phyloP scores from a whole-genome alignment of 371 early-diverging fungal genomes.

The Thermomucor indicae-seudaticae region DNA sequence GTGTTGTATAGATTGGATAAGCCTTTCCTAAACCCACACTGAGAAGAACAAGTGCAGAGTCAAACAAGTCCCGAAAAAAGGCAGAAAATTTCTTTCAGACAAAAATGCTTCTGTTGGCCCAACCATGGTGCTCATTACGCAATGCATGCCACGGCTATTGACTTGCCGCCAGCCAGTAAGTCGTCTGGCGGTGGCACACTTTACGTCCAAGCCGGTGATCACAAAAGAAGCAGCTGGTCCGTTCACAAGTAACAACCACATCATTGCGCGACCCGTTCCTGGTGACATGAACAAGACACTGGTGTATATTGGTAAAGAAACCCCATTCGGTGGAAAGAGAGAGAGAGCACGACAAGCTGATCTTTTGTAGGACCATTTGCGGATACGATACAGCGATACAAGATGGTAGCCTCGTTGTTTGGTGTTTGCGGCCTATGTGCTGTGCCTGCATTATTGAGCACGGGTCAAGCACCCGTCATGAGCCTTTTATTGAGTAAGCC shows the following conservation, averaged over 20 bases:
- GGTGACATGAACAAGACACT: constrained; percentile 27
- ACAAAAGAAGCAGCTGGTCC: constrained; percentile 23
- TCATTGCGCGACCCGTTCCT: constrained; percentile 8
- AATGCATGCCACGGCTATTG: too few species aligned
- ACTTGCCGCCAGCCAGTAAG: too few species aligned
- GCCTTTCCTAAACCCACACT: too few species aligned
- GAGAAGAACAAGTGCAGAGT: too few species aligned
- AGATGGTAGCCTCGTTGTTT: constrained; percentile 47
- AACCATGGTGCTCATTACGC: too few species aligned
- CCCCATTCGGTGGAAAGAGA: neutral
- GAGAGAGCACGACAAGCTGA: neutral
- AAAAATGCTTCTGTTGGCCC: too few species aligned
- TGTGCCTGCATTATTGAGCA: constrained; percentile 37
- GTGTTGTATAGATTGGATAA: too few species aligned
- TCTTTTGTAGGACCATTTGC: constrained; percentile 34
- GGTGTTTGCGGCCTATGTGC: constrained; percentile 39
- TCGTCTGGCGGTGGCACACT: too few species aligned
- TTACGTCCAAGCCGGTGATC: constrained; percentile 4
- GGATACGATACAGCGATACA: constrained; percentile 40
- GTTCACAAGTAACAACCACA: constrained; percentile 21
- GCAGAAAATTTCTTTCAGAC: too few species aligned
- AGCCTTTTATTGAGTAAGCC: constrained; percentile 26
- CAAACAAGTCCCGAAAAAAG: too few species aligned
- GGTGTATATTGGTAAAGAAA: constrained; percentile 37
- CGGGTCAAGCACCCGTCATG: constrained; percentile 30